Percentiles rank a stretch among this genome's conserved stretches.
phyloP scores from a whole-genome alignment of 176 grass and related monocot genomes.

The Bromus sterilis region DNA sequence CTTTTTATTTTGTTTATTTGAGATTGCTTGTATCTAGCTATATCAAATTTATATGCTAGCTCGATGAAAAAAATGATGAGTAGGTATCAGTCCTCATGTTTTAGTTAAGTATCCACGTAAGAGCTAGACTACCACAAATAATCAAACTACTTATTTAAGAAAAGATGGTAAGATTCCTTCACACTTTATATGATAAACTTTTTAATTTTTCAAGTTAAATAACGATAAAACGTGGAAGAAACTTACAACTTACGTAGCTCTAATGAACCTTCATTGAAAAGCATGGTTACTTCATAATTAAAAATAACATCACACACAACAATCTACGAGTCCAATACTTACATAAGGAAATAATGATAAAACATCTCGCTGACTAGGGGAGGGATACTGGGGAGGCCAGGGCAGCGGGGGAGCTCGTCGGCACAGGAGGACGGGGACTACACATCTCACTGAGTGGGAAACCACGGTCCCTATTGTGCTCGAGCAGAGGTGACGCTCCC shows the following conservation, averaged over 20 bases:
- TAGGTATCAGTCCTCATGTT: background rate
- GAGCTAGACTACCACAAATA: too few species aligned
- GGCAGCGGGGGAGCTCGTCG: too few species aligned
- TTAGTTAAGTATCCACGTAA: background rate
- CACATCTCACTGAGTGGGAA: too few species aligned
- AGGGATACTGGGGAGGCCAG: too few species aligned
- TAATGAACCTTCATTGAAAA: background rate
- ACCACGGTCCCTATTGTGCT: too few species aligned
- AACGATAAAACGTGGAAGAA: background rate
- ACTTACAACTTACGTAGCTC: background rate
- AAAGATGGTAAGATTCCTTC: background rate
- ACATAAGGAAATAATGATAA: background rate
- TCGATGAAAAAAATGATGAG: background rate
- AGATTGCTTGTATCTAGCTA: background rate
- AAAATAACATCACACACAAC: background rate
- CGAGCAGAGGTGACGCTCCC: too few species aligned
- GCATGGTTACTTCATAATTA: background rate
- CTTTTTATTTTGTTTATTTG: background rate
- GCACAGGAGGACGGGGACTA: too few species aligned
- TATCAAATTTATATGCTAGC: background rate
- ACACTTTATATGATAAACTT: background rate
- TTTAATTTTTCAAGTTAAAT: background rate
- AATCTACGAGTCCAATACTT: background rate
- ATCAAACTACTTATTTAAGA: background rate
- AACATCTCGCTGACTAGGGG: too few species aligned